These are phyloP conservation scores for Fusarium nematophilum DNA, from an alignment of 2,329 filamentous ascomycete genomes.

Conservation along the genomic window DNA sequence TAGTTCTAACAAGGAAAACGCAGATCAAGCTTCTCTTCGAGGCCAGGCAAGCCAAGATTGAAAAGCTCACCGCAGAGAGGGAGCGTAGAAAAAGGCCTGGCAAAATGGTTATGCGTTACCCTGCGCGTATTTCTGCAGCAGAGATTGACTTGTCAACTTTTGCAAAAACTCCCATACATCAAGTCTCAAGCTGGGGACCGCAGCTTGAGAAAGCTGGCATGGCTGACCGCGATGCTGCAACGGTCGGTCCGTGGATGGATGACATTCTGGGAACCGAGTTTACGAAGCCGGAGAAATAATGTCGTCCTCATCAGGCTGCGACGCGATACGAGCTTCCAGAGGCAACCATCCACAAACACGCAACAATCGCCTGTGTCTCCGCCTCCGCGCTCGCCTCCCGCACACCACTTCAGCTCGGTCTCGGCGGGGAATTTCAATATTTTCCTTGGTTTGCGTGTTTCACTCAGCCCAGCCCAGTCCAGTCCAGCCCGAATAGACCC, in stretches of 20 bases:
- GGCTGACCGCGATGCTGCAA: slow-evolving; percentile 29
- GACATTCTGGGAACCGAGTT: slow-evolving; percentile 46
- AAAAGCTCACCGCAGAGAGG: slow-evolving; percentile 46
- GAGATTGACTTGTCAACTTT: slow-evolving; percentile 27
- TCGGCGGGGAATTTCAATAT: slow-evolving; percentile 19
- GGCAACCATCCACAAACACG: slow-evolving; percentile 12
- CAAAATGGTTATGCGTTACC: too few species aligned
- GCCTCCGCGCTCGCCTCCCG: slow-evolving; percentile 12
- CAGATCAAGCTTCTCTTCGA: slow-evolving; percentile 52
- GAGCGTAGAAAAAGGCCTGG: background rate
- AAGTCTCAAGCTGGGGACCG: slow-evolving; percentile 44
- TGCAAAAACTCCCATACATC: slow-evolving; percentile 31
- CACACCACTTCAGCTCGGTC: slow-evolving; percentile 35
- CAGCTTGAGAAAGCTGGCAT: slow-evolving; percentile 43
- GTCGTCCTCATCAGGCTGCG: slow-evolving; percentile 22
- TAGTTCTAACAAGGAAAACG: slow-evolving; percentile 1
- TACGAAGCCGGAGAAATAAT: slow-evolving; percentile 37
- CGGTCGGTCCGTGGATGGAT: slow-evolving; percentile 48
- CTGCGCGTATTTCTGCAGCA: slow-evolving; percentile 11
- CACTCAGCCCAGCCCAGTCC: slow-evolving; percentile 20
- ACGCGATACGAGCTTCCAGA: slow-evolving; percentile 28
- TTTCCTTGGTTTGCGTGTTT: slow-evolving; percentile 32
- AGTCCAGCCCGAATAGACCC: slow-evolving; percentile 26
- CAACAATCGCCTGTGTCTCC: slow-evolving; percentile 20
- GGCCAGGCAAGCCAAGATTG: slow-evolving; percentile 52